Evolutionary conservation across 2,329 filamentous ascomycete genomes (phyloP).

Genomic region (Arthrobotrys conoides): DNA sequence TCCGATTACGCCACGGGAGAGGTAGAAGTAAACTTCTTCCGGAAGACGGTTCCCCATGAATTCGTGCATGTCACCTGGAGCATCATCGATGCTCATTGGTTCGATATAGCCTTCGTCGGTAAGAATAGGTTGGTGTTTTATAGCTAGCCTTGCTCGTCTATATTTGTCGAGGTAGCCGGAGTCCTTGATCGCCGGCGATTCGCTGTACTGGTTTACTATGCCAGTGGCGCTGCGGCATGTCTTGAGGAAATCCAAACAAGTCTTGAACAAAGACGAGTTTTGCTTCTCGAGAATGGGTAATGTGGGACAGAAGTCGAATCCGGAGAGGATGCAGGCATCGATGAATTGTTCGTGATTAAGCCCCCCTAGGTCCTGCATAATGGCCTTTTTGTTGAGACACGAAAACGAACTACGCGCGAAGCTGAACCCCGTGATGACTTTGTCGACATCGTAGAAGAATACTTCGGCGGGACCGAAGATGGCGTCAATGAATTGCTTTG

Average conservation of each 20-base stretch:
- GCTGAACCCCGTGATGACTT: constrained; percentile 71
- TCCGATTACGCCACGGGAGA: constrained; percentile 85
- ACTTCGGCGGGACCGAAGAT: constrained; percentile 64
- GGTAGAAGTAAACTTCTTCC: constrained; percentile 89
- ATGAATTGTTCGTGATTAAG: constrained; percentile 79
- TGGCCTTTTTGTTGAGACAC: constrained; percentile 76
- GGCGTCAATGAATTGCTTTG: constrained; percentile 64
- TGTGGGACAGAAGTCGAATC: constrained; percentile 82
- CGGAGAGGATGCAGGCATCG: constrained; percentile 85
- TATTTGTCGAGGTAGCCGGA: constrained; percentile 87
- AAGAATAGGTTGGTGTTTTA: constrained; percentile 89
- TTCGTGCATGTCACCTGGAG: constrained; percentile 87
- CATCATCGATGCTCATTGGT: constrained; percentile 79
- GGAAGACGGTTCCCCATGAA: constrained; percentile 92
- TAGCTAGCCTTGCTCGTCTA: constrained; percentile 84
- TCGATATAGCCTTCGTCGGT: constrained; percentile 81
- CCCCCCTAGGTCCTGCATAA: constrained; percentile 78
- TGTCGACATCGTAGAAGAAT: constrained; percentile 65
- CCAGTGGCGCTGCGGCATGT: constrained; percentile 78
- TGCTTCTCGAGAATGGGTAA: constrained; percentile 81
- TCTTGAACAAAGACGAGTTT: constrained; percentile 74
- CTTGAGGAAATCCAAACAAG: constrained; percentile 82
- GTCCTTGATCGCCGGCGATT: constrained; percentile 80
- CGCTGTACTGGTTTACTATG: constrained; percentile 82
- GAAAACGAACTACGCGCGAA: constrained; percentile 78